Evolutionary conservation across 1,139 yeast species (phyloP).

Genomic region (Pichia sp.): DNA sequence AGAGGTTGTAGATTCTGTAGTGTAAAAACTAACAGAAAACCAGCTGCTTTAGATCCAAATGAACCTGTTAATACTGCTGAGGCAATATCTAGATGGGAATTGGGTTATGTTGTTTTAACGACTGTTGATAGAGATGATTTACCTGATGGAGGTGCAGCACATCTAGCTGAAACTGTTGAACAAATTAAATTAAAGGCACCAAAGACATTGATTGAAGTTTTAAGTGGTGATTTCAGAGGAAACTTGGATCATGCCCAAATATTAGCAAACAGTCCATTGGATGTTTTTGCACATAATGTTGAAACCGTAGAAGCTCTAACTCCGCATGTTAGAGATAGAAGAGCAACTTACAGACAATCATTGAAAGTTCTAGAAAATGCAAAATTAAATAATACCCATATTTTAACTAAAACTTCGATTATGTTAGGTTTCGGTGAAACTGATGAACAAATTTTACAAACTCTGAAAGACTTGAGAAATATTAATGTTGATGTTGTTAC

Average conservation of each 20-base stretch:
- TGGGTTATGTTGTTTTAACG: constrained; percentile 95
- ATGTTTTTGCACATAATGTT: constrained; percentile 94
- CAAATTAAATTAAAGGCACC: constrained; percentile 86
- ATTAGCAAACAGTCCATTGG: constrained; percentile 81
- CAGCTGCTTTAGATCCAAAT: constrained; percentile 85
- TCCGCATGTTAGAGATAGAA: constrained; percentile 90
- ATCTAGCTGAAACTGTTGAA: constrained; percentile 80
- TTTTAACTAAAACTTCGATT: constrained; percentile 87
- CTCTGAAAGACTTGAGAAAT: constrained; percentile 66
- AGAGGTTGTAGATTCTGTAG: constrained; percentile 98
- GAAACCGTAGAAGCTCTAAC: constrained; percentile 96
- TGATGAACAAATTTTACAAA: constrained; percentile 76
- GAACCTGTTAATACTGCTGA: constrained; percentile 98
- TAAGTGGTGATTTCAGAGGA: constrained; percentile 95
- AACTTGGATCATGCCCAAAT: constrained; percentile 72
- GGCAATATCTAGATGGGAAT: constrained; percentile 96
- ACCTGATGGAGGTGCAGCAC: constrained; percentile 87
- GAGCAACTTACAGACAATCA: constrained; percentile 93
- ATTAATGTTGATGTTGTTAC: constrained; percentile 90
- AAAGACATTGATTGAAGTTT: constrained; percentile 83
- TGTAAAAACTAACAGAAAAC: constrained; percentile 85
- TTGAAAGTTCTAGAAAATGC: constrained; percentile 73
- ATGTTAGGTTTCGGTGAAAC: constrained; percentile 98
- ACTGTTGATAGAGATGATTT: constrained; percentile 97
- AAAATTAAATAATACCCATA: constrained; percentile 62